phyloP scores from a whole-genome alignment of 305 asterid species.

The Solanum chacoense region DNA sequence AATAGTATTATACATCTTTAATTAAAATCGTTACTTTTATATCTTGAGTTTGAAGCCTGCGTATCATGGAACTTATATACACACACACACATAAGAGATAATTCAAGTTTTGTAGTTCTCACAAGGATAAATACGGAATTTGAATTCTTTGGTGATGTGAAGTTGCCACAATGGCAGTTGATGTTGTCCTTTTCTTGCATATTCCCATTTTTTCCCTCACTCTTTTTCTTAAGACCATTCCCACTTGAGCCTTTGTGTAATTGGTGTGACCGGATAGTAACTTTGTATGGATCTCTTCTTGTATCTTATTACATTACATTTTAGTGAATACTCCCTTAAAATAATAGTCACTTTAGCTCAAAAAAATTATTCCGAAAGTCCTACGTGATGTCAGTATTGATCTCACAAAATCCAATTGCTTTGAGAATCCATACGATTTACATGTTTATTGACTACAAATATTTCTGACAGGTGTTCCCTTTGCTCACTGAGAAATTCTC shows the following conservation, averaged over 20 bases:
- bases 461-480: conserved; percentile 31
- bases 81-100: background rate
- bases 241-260: background rate
- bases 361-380: background rate
- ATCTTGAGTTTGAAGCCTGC: background rate
- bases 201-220: background rate
- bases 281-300: background rate
- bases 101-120: background rate
- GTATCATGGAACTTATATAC: background rate
- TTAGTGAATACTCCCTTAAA: background rate
- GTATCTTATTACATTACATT: background rate
- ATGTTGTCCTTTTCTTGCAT: background rate
- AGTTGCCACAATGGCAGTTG: background rate
- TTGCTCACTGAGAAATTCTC: conserved; percentile 37
- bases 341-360: background rate
- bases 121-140: background rate
- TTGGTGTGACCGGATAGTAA: background rate
- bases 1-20: background rate
- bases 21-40: background rate
- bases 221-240: background rate
- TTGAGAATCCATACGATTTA: background rate
- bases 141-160: background rate
- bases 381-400: background rate
- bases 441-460: background rate
- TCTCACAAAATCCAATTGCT: background rate